Percentiles rank a stretch among this genome's conserved stretches.
phyloP scores from a whole-genome alignment of 257 asterid species.

The Nicotiana sylvestris region DNA sequence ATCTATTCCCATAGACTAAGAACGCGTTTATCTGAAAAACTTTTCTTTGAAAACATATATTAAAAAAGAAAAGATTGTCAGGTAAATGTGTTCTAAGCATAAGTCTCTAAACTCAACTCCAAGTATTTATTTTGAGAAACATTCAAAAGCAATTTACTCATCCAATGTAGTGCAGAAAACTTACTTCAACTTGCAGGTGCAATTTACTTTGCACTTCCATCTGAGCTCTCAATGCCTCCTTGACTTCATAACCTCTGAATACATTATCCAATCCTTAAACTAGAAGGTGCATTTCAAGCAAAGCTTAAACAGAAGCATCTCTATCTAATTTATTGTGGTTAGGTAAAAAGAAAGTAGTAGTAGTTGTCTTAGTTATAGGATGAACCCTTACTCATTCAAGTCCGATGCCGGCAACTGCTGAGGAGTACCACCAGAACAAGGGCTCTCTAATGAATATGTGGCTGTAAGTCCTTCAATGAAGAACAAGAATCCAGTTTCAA shows the following conservation, averaged over 20 bases:
- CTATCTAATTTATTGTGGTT: not conserved
- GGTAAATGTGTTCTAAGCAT: not conserved
- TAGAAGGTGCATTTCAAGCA: not conserved
- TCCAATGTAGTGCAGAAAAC: conserved; percentile 18
- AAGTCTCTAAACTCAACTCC: not conserved
- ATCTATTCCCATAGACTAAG: not conserved
- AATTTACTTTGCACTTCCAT: conserved; percentile 93
- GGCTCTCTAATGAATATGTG: conserved; percentile 60
- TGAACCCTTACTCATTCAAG: conserved; percentile 59
- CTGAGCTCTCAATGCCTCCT: conserved; percentile 89
- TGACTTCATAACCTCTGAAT: conserved; percentile 77
- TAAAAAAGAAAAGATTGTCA: not conserved
- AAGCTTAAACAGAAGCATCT: not conserved
- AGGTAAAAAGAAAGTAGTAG: conserved; percentile 2
- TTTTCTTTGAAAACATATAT: not conserved
- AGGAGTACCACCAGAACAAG: conserved; percentile 47
- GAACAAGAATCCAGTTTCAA: conserved; percentile 19
- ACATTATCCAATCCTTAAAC: conserved; percentile 19
- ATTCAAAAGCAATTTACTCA: conserved; percentile 2
- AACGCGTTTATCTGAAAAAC: not conserved
- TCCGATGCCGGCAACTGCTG: conserved; percentile 61
- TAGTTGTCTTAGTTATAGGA: not conserved
- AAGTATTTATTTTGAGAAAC: not conserved
- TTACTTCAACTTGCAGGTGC: conserved; percentile 91
- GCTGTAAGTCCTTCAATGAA: conserved; percentile 42